phyloP scores from a whole-genome alignment of 2,329 filamentous ascomycete genomes.

The Mycogone perniciosa region DNA sequence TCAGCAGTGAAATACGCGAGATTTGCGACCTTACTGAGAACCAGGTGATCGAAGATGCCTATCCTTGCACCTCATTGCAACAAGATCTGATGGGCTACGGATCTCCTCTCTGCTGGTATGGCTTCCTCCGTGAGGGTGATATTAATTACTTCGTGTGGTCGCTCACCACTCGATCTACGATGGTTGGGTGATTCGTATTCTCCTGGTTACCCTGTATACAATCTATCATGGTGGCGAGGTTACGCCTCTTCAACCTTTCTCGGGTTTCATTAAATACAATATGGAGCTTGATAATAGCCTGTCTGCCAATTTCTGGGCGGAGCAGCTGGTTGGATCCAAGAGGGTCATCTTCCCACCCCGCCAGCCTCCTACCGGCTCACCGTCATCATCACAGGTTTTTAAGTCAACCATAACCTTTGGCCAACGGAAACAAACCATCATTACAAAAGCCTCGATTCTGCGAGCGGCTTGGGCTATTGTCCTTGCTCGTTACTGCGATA shows the following conservation, averaged over 20 bases:
- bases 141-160: slow-evolving; percentile 1
- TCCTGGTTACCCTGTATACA: slow-evolving; percentile 2
- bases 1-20: not conserved
- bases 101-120: slow-evolving; percentile 7
- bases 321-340: slow-evolving; percentile 4
- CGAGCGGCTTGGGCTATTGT: slow-evolving; percentile 25
- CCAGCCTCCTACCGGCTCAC: not conserved
- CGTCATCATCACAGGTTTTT: not conserved
- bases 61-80: slow-evolving; percentile 19
- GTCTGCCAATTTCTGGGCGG: slow-evolving; percentile 8
- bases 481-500: slow-evolving; percentile 30
- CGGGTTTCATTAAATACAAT: slow-evolving; percentile 20
- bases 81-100: slow-evolving; percentile 15
- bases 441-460: slow-evolving; percentile 12
- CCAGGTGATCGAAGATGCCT: slow-evolving; percentile 15
- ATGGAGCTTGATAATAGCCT: slow-evolving; percentile 3
- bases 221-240: slow-evolving; percentile 9
- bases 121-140: not conserved
- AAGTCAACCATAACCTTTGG: not conserved
- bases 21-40: not conserved
- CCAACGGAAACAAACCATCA: not conserved
- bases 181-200: slow-evolving; percentile 10
- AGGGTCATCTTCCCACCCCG: slow-evolving; percentile 10
- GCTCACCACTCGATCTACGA: slow-evolving; percentile 9
- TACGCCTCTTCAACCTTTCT: slow-evolving; percentile 26